phyloP scores from a whole-genome alignment of 352 stramenopile species.

The Globisporangium recalcitrans region DNA sequence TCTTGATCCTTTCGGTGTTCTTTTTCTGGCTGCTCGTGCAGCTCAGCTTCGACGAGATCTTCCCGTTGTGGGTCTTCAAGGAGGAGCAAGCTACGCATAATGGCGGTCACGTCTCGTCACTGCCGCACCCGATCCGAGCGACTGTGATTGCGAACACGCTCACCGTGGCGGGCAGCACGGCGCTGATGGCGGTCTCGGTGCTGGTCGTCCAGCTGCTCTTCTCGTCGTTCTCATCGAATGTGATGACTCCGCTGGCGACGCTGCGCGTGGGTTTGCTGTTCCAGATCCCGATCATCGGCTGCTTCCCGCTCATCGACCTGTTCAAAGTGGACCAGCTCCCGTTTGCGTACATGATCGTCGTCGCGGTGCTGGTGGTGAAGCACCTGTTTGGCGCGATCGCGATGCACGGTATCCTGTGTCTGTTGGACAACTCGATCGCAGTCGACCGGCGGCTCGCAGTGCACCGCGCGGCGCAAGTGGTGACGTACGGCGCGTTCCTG shows the following conservation, averaged over 20 bases:
- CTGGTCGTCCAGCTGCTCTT: slow-evolving; percentile 47
- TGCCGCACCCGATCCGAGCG: slow-evolving; percentile 26
- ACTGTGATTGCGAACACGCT: slow-evolving; percentile 57
- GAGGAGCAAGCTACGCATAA: slow-evolving; percentile 24
- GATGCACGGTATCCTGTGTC: slow-evolving; percentile 52
- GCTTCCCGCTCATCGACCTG: slow-evolving; percentile 66
- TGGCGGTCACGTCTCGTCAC: slow-evolving; percentile 6
- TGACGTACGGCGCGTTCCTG: slow-evolving; percentile 53
- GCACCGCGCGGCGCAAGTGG: slow-evolving; percentile 59
- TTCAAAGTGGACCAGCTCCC: slow-evolving; percentile 63
- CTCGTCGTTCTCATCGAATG: slow-evolving; percentile 46
- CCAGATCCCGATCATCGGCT: slow-evolving; percentile 63
- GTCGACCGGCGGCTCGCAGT: slow-evolving; percentile 63
- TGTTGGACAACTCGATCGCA: slow-evolving; percentile 79
- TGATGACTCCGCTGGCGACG: slow-evolving; percentile 75
- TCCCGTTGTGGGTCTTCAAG: slow-evolving; percentile 79
- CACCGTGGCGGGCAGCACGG: slow-evolving; percentile 43
- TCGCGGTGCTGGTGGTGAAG: slow-evolving; percentile 57
- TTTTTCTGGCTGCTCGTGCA: slow-evolving; percentile 73
- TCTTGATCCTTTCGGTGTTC: slow-evolving; percentile 58
- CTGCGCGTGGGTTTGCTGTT: slow-evolving; percentile 72
- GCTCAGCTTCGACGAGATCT: slow-evolving; percentile 73
- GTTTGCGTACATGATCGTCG: slow-evolving; percentile 55
- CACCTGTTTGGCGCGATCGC: slow-evolving; percentile 56
- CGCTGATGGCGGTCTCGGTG: slow-evolving; percentile 47